A percentile compares a stretch with the other conserved stretches of the same genome.
phyloP scores from a whole-genome alignment of 2,329 filamentous ascomycete species.

The Trichoderma sp. region DNA sequence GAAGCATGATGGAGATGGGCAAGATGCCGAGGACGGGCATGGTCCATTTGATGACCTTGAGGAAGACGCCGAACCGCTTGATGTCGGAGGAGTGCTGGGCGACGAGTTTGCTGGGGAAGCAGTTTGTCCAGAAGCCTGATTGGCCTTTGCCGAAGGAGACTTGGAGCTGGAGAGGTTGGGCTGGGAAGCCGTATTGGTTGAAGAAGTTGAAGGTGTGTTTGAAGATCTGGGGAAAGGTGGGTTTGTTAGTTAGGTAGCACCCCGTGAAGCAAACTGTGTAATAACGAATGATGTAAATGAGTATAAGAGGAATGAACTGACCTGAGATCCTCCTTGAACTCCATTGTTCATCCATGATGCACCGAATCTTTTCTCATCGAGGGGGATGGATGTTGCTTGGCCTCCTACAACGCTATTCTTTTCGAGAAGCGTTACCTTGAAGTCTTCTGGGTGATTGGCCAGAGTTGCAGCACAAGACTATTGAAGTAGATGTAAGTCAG shows the following conservation, averaged over 20 bases:
- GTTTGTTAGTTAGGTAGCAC: neutral
- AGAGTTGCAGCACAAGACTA: conserved; percentile 65
- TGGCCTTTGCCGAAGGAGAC: conserved; percentile 60
- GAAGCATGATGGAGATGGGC: conserved; percentile 63
- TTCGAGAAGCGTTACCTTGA: conserved; percentile 63
- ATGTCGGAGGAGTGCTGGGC: conserved; percentile 55
- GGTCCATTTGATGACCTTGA: conserved; percentile 58
- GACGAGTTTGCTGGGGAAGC: conserved; percentile 59
- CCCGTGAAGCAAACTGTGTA: neutral
- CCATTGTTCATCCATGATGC: conserved; percentile 62
- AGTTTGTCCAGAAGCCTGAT: conserved; percentile 63
- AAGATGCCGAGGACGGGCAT: conserved; percentile 58
- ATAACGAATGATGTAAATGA: neutral
- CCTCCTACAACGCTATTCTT: conserved; percentile 56
- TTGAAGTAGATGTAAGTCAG: neutral
- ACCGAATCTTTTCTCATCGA: conserved; percentile 55
- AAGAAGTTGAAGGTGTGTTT: conserved; percentile 67
- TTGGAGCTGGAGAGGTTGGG: conserved; percentile 58
- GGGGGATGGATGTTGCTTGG: conserved; percentile 57
- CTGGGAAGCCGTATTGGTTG: conserved; percentile 51
- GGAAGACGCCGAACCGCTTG: conserved; percentile 52
- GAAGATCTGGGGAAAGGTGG: conserved; percentile 49
- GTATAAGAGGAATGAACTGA: conserved; percentile 15
- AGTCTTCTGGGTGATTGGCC: conserved; percentile 62
- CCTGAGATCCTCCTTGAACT: conserved; percentile 56